A percentile compares a stretch with the other conserved stretches of the same genome.
phyloP scores from a whole-genome alignment of 495 filamentous ascomycete species.

The Xylona heveae region DNA sequence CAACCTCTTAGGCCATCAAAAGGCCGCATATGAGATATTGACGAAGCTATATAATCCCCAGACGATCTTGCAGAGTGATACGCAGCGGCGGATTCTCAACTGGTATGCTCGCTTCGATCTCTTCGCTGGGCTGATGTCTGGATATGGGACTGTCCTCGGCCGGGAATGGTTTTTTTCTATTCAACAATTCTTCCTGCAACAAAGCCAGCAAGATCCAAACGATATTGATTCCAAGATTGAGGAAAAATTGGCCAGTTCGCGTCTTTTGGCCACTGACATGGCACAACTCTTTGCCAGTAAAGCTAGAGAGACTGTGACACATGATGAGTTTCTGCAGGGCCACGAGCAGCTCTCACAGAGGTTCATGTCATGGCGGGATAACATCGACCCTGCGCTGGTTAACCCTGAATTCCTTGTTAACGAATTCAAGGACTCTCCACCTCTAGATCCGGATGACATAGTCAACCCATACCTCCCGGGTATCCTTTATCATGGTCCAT shows the following conservation, averaged over 20 bases:
- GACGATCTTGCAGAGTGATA: slow-evolving; percentile 44
- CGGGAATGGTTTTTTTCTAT: slow-evolving; percentile 61
- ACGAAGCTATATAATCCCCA: slow-evolving; percentile 58
- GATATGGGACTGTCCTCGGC: slow-evolving; percentile 47
- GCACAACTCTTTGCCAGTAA: slow-evolving; percentile 52
- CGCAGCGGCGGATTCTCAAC: slow-evolving; percentile 46
- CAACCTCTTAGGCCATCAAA: slow-evolving; percentile 80
- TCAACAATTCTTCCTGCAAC: slow-evolving; percentile 37
- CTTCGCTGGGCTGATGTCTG: slow-evolving; percentile 62
- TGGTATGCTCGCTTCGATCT: slow-evolving; percentile 90
- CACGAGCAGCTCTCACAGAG: slow-evolving; percentile 31
- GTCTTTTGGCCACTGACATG: slow-evolving; percentile 63
- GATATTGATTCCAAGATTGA: slow-evolving; percentile 45
- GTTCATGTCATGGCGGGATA: slow-evolving; percentile 31
- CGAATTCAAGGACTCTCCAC: slow-evolving; percentile 28
- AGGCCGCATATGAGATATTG: slow-evolving; percentile 66
- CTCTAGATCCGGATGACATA: slow-evolving; percentile 37
- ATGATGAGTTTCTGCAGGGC: slow-evolving; percentile 40
- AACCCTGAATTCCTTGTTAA: slow-evolving; percentile 34
- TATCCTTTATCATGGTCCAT: slow-evolving; percentile 38
- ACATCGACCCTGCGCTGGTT: slow-evolving; percentile 34
- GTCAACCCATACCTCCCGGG: slow-evolving; percentile 51
- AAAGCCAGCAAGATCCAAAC: slow-evolving; percentile 34
- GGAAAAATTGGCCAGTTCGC: slow-evolving; percentile 36
- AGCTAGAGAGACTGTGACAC: slow-evolving; percentile 35